Conservation (phyloP, 768 basidiomycete species). For the Hericium erinaceus region DNA sequence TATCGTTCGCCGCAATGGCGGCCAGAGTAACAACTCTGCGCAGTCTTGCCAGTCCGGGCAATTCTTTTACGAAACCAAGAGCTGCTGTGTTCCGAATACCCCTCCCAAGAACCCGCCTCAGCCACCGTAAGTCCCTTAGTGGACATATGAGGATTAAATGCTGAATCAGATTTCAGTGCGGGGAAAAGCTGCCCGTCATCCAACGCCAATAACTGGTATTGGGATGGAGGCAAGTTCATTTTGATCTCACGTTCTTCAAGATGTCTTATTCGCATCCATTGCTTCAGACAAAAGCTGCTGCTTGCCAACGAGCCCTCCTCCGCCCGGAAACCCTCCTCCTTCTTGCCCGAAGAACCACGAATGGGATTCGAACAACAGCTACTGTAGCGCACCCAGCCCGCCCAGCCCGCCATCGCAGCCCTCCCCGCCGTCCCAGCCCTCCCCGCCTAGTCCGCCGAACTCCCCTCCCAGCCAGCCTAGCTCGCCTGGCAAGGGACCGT, state of each 20-base stretch:
- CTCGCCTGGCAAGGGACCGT: not conserved
- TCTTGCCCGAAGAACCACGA: conserved; percentile 9
- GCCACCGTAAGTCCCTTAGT: conserved; percentile 23
- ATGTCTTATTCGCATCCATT: not conserved
- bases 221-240: not conserved
- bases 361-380: conserved; percentile 3
- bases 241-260: too few relatives aligned
- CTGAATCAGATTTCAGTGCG: not conserved
- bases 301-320: conserved; percentile 12
- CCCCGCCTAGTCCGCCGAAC: not conserved
- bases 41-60: conserved; percentile 17
- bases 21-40: not conserved
- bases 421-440: not conserved
- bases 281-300: conserved; percentile 10
- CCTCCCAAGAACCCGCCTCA: conserved; percentile 28
- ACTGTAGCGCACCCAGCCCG: conserved; percentile 4
- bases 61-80: conserved; percentile 9
- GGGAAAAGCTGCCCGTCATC: conserved; percentile 10
- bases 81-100: conserved; percentile 6
- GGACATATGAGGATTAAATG: too few relatives aligned
- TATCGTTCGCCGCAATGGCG: not conserved
- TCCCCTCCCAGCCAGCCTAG: not conserved
- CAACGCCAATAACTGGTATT: conserved; percentile 2
- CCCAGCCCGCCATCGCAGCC: conserved; percentile 1
- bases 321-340: not conserved